These are phyloP conservation scores for Penicillium freii DNA, from an alignment of 2,329 filamentous ascomycete species.

Conservation along the genomic window DNA sequence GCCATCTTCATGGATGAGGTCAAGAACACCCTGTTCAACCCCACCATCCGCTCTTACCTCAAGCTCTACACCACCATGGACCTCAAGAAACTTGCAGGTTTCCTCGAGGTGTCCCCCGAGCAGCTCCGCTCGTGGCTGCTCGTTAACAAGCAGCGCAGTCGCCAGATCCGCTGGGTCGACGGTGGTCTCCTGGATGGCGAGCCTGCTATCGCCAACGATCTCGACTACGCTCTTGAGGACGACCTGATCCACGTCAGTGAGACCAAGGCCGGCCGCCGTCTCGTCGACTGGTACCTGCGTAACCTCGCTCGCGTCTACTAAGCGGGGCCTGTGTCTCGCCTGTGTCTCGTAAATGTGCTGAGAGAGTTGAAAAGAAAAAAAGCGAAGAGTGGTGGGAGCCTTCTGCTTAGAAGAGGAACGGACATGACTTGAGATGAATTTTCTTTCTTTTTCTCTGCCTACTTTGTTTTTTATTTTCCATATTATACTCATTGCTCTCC, in stretches of 20 bases:
- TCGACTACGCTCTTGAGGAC: constrained; percentile 95
- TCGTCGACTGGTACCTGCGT: constrained; percentile 98
- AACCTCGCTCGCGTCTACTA: constrained; percentile 96
- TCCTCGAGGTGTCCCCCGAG: constrained; percentile 95
- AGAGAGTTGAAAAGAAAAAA: constrained; percentile 21
- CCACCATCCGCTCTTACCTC: constrained; percentile 96
- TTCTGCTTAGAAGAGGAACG: constrained; percentile 25
- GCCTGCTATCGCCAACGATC: constrained; percentile 85
- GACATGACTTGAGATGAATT: constrained; percentile 32
- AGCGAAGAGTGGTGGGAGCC: constrained; percentile 19
- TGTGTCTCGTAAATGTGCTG: constrained; percentile 14
- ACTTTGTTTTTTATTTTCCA: constrained; percentile 22
- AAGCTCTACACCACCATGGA: constrained; percentile 99
- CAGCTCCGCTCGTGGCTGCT: constrained; percentile 90
- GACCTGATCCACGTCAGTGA: constrained; percentile 98
- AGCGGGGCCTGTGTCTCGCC: constrained; percentile 11
- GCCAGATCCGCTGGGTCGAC: constrained; percentile 92
- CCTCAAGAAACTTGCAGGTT: constrained; percentile 93
- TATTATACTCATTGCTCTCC: constrained; percentile 18
- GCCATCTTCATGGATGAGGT: constrained; percentile 99
- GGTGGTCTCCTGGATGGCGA: constrained; percentile 89
- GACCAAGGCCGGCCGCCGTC: constrained; percentile 93
- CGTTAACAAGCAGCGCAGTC: constrained; percentile 97
- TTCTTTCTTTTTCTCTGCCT: constrained; percentile 26
- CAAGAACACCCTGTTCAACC: constrained; percentile 98